Conservation (phyloP, 352 stramenopile species). For the Globisporangium cylindrosporum region DNA sequence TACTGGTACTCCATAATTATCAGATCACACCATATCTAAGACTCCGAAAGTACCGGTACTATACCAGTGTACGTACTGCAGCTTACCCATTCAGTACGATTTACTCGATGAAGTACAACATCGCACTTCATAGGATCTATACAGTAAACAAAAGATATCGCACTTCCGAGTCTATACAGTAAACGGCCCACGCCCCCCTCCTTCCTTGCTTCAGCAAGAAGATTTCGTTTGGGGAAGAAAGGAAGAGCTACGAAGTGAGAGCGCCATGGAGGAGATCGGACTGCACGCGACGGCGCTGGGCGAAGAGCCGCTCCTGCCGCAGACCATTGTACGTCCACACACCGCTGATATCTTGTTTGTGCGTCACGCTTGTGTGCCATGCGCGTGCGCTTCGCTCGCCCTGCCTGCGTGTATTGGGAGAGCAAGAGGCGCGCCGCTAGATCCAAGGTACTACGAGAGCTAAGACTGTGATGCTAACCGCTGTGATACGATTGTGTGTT, state of each 20-base stretch:
- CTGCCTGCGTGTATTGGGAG: background rate
- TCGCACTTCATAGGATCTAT: no score
- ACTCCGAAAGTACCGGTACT: no score
- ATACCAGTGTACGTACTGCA: no score
- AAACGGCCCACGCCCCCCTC: background rate
- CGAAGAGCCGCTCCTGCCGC: constrained; percentile 54
- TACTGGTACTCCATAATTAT: background rate
- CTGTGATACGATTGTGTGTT: background rate
- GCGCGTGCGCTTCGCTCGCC: background rate
- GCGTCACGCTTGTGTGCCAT: background rate
- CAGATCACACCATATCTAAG: constrained; percentile 20
- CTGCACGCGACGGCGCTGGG: constrained; percentile 31
- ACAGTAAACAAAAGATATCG: background rate
- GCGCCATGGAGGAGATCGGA: constrained; percentile 63
- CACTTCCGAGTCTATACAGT: background rate
- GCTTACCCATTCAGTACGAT: no score
- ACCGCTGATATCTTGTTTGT: background rate
- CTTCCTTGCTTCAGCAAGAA: constrained; percentile 9
- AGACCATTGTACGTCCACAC: constrained; percentile 30
- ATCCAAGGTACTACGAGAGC: background rate
- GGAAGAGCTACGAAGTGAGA: constrained; percentile 10
- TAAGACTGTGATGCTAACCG: background rate
- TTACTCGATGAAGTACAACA: no score
- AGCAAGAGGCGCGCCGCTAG: background rate
- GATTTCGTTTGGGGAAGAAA: constrained; percentile 13